Evolutionary conservation across 345 rosid species (phyloP), one percentile per base, ranked within the genome.

Genomic region (Limnanthes douglasii): DNA sequence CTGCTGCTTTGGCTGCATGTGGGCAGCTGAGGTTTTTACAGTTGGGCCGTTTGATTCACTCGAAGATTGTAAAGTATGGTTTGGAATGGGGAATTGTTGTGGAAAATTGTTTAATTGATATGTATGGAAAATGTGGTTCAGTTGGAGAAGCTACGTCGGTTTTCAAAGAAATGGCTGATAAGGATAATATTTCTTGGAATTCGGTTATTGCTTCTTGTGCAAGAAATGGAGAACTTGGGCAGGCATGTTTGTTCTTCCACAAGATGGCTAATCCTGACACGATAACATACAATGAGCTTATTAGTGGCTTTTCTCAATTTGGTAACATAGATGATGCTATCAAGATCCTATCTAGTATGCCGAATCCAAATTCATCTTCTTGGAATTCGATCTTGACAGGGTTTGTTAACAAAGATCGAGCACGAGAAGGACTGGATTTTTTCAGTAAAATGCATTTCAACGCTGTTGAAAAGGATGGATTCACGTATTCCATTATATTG

Each of bases 341-440:
- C 18, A 50, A 15, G 38, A 39, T 70, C 38, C 60, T 86, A 14
- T 51, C 25, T 0, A 21, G 17, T 17, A 75, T 66, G 92, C 80
- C 76, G 5, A 43, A 39, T 12, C 73, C 75, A 5, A 72, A 68
- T 51, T 68, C 94, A 41, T 78, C 92, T 37, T 74, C 96, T 2
- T 75, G 94, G 96, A 86, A 62, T 60, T 72, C 86, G 2, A 72
- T 86, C 51, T 51, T 75, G 43, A 62, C 92, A 8, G 92, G 84
- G 6, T 75, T 59, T 33, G 73, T 75, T 18, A 75, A 81, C 45
- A 55, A 65, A 48, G 65, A 56, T 13, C 59, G 14, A 24, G 54
- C 54, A 24, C 39, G 31, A 11, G 72, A 77, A 52, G 92, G 78
- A 25, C 58, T 72, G 46, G 54, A 38, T 3, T 55, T 72, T 39